Evolutionary conservation across 805 yeast genomes (phyloP), one percentile per base, ranked within the genome.

Genomic region (Yarrowia divulgata): DNA sequence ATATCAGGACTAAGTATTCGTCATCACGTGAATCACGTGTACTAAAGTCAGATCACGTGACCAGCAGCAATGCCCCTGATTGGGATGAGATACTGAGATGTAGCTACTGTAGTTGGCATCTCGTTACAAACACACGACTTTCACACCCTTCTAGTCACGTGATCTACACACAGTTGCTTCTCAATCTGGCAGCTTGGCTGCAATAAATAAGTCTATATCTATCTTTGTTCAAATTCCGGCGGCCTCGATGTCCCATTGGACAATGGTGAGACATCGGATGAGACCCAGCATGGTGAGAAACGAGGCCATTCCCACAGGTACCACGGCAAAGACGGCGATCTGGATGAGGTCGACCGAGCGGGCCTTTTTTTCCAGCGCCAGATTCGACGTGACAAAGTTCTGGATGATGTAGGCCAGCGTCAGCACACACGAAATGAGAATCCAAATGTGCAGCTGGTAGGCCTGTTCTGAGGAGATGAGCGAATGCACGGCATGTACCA

Each of bases 241-340:
- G 8, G 57, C 63, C 55, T 67, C 70, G n/a, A 73, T 32, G 16
- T 90, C 96, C 67, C 91, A 77, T 69, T 97, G 84, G 66, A 92
- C 82, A 34, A 93, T 90, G 72, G 93, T 82, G 63, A 93, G 80
- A 62, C 90, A 86, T 71, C 98, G 80, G 18, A 94, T 80, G 46
- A 94, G 80, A 0, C 93, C 95, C 45, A 93, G 82, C 97, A 93
- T 91, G 2, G 98, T 93, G 32, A 93, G 79, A 75, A 95, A 94
- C 73, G 97, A 91, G 5, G 98, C 98, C 70, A 94, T 75, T 0
- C 99, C 98, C 18, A 94, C 92, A 0, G 99, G 99, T n/a, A 94
- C 97, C 49, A 94, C 99, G 1, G 98, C 98, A 80, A 91, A 94
- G 1, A 94, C 98, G 0, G 90, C 92, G 63, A 95, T 90, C 73